Evolutionary conservation across 805 yeast species (phyloP).

Genomic region (Pichia nakasei): DNA sequence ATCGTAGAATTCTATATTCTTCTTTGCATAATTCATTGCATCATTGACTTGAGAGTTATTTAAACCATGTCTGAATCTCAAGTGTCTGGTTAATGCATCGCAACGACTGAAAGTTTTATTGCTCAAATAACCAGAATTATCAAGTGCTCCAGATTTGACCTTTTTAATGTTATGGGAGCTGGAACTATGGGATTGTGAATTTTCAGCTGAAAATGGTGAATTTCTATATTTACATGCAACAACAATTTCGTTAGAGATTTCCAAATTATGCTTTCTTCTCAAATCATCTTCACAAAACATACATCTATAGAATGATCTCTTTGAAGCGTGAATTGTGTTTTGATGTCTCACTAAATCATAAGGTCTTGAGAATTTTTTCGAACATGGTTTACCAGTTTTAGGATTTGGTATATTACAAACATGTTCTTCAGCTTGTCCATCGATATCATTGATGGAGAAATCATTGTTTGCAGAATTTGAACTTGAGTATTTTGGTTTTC

Average conservation of each 20-base stretch:
- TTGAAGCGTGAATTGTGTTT: conserved; percentile 89
- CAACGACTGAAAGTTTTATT: conserved; percentile 81
- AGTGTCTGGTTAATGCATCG: conserved; percentile 91
- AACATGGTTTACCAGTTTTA: conserved; percentile 53
- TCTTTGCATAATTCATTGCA: conserved; percentile 68
- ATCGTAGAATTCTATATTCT: conserved; percentile 55
- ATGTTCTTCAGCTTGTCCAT: conserved; percentile 29
- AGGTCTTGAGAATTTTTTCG: conserved; percentile 82
- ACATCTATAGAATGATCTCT: conserved; percentile 79
- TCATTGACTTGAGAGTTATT: conserved; percentile 58
- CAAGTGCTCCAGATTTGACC: conserved; percentile 18
- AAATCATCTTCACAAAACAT: conserved; percentile 72
- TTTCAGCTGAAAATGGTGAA: conserved; percentile 21
- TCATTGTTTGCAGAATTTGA: background rate
- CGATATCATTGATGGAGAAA: background rate
- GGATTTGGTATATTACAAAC: conserved; percentile 55
- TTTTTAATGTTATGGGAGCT: conserved; percentile 33
- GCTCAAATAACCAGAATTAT: conserved; percentile 22
- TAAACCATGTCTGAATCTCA: conserved; percentile 80
- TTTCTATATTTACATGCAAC: conserved; percentile 19
- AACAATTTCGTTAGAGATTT: conserved; percentile 39
- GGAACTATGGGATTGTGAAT: conserved; percentile 23
- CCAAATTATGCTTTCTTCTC: conserved; percentile 34
- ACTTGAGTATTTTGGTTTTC: conserved; percentile 4
- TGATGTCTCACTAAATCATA: conserved; percentile 93